Conservation (phyloP, 345 rosid species). For the Rhizophora mangle region DNA sequence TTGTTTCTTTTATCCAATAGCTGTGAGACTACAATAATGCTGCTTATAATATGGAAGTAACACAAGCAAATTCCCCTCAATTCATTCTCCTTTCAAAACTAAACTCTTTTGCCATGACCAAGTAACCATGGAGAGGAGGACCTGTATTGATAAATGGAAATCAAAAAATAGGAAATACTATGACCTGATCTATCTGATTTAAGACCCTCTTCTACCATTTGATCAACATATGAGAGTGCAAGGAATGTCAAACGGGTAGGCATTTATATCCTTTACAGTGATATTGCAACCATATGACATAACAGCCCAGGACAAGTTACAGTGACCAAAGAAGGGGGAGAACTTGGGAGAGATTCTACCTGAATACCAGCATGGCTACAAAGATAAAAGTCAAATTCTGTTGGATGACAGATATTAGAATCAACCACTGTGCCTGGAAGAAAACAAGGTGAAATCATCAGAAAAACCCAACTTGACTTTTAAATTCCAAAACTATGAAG, state of each 20-base stretch:
- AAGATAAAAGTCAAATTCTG: slow-evolving; percentile 93
- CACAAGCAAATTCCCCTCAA: too few relatives aligned
- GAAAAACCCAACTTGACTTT: neutral
- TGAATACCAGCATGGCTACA: slow-evolving; percentile 99
- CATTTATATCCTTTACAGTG: neutral
- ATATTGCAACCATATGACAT: neutral
- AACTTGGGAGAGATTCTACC: slow-evolving; percentile 39
- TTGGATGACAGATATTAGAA: slow-evolving; percentile 91
- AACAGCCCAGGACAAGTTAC: neutral
- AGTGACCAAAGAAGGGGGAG: neutral
- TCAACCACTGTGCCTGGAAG: slow-evolving; percentile 88
- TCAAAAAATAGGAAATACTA: neutral
- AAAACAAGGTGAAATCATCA: neutral
- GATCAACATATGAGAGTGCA: neutral
- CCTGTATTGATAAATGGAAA: neutral
- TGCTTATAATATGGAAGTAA: too few relatives aligned
- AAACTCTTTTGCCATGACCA: too few relatives aligned
- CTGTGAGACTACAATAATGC: neutral
- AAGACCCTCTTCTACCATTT: neutral
- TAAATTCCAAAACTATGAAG: neutral
- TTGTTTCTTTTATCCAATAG: neutral
- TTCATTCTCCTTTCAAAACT: too few relatives aligned
- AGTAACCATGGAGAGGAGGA: too few relatives aligned
- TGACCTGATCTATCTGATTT: neutral
- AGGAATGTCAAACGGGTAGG: neutral